Evolutionary conservation across 805 yeast species (phyloP).

Genomic region (Saccharomyces eubayanus): DNA sequence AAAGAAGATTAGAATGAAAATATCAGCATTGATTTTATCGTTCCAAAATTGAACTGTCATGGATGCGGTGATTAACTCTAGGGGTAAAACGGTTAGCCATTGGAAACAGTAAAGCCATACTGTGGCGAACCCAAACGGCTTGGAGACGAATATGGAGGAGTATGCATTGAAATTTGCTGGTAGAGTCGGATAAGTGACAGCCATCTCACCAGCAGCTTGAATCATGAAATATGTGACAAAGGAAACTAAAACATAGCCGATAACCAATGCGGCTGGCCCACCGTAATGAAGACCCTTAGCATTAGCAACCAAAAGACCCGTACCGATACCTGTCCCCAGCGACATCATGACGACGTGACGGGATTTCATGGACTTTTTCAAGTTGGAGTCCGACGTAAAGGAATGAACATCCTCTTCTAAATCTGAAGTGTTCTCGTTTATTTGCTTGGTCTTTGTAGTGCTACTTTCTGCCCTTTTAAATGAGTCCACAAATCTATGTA

Average conservation of each 20-base stretch:
- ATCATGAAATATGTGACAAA: constrained; percentile 50
- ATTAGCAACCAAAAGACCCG: constrained; percentile 53
- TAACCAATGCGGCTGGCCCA: constrained; percentile 41
- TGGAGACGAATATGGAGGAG: constrained; percentile 43
- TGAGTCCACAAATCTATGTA: constrained; percentile 15
- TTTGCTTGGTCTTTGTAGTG: not conserved
- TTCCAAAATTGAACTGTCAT: constrained; percentile 48
- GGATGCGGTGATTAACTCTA: constrained; percentile 55
- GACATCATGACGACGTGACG: constrained; percentile 67
- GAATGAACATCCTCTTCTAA: constrained; percentile 10
- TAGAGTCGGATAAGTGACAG: constrained; percentile 34
- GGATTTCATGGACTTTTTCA: constrained; percentile 18
- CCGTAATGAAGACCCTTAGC: constrained; percentile 38
- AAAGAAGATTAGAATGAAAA: constrained; percentile 50
- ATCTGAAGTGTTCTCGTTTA: constrained; percentile 2
- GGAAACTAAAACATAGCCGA: constrained; percentile 50
- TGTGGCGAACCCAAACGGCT: constrained; percentile 63
- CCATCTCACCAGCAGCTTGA: constrained; percentile 40
- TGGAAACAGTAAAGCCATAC: constrained; percentile 63
- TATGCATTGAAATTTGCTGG: constrained; percentile 37
- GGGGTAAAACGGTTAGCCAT: constrained; percentile 55
- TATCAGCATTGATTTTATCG: constrained; percentile 39
- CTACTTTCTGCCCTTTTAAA: constrained; percentile 16
- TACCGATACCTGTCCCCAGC: constrained; percentile 77
- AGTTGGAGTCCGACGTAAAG: constrained; percentile 5